phyloP scores from a whole-genome alignment of 1,139 yeast species.

The Casaregolazyma suthepensis region DNA sequence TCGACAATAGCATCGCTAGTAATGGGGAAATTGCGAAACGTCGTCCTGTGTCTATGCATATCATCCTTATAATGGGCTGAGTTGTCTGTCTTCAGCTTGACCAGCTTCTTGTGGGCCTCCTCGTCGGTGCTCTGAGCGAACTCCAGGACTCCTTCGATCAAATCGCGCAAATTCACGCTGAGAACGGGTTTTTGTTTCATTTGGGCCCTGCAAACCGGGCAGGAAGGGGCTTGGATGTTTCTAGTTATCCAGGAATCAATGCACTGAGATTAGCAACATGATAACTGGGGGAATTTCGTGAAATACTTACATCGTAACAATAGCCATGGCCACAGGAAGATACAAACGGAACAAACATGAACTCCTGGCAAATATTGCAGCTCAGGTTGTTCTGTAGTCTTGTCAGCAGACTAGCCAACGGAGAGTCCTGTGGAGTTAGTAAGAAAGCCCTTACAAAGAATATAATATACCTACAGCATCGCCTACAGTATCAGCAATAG shows the following conservation, averaged over 20 bases:
- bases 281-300: background rate
- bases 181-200: constrained; percentile 19
- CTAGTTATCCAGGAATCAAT: constrained; percentile 25
- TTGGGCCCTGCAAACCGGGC: constrained; percentile 25
- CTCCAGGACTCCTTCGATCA: constrained; percentile 13
- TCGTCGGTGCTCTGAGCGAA: constrained; percentile 14
- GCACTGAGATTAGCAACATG: constrained; percentile 16
- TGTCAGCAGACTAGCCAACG: background rate
- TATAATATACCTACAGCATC: constrained; percentile 2
- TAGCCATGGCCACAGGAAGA: constrained; percentile 34
- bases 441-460: background rate
- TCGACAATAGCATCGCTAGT: constrained; percentile 11
- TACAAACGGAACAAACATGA: constrained; percentile 30
- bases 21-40: constrained; percentile 21
- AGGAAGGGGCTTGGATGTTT: constrained; percentile 16
- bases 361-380: constrained; percentile 33
- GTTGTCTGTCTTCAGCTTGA: constrained; percentile 13
- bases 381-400: constrained; percentile 21
- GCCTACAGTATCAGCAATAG: constrained; percentile 15
- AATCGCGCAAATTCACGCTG: constrained; percentile 16
- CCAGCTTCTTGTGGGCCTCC: constrained; percentile 8
- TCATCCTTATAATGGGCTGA: constrained; percentile 20
- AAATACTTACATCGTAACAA: constrained; percentile 26
- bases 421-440: constrained; percentile 2
- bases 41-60: constrained; percentile 13